Percentiles rank a stretch among this genome's conserved stretches.
These are phyloP conservation scores for Lippia alba DNA, from an alignment of 305 asterid species.

Conservation along the genomic window DNA sequence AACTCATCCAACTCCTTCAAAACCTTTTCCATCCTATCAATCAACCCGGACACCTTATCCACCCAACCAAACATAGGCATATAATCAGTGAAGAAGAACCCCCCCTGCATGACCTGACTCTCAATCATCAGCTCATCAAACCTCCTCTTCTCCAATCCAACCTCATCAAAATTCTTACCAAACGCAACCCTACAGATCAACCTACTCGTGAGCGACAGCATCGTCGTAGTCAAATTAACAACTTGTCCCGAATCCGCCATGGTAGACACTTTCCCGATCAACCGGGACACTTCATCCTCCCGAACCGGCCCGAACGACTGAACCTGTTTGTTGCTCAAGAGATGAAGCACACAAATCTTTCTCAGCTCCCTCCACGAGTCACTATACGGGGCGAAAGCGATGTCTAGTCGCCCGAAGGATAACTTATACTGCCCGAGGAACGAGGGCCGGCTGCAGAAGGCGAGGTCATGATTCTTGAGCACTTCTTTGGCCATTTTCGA, in stretches of 20 bases:
- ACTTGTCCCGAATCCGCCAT: neutral
- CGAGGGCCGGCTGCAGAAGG: conserved; percentile 49
- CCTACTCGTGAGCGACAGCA: conserved; percentile 33
- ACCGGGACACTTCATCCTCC: conserved; percentile 38
- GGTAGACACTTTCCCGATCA: conserved; percentile 10
- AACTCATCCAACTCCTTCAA: conserved; percentile 42
- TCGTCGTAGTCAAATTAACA: conserved; percentile 23
- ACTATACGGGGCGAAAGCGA: conserved; percentile 45
- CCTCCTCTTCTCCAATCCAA: conserved; percentile 7
- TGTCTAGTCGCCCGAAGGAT: conserved; percentile 38
- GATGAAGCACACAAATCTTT: conserved; percentile 47
- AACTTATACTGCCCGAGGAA: conserved; percentile 34
- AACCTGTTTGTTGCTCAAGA: conserved; percentile 46
- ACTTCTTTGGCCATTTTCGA: conserved; percentile 39
- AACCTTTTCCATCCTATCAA: conserved; percentile 34
- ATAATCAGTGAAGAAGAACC: conserved; percentile 43
- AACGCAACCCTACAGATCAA: conserved; percentile 47
- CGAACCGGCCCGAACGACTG: conserved; percentile 41
- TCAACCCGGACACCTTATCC: conserved; percentile 43
- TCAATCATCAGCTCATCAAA: conserved; percentile 49
- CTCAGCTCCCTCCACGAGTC: conserved; percentile 51
- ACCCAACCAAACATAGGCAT: conserved; percentile 48
- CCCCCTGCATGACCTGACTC: conserved; percentile 40
- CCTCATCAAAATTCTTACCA: conserved; percentile 32
- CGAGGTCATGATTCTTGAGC: conserved; percentile 44